Evolutionary conservation across 495 filamentous ascomycete species (phyloP).

Genomic region (Neohortaea acidophila): DNA sequence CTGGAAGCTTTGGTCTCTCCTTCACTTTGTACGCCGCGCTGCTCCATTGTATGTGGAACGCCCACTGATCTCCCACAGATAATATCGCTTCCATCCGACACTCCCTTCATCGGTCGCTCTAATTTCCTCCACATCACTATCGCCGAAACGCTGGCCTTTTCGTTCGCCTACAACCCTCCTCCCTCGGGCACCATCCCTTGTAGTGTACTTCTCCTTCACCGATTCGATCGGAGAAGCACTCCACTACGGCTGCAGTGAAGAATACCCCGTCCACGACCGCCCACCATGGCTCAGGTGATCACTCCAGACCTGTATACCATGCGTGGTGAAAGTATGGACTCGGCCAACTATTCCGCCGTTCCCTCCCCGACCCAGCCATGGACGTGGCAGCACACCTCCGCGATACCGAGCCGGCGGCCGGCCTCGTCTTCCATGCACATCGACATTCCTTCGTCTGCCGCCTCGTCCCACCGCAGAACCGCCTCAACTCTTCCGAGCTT

Average conservation of each 20-base stretch:
- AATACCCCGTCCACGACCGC: not conserved
- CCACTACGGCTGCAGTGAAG: no score
- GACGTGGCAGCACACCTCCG: not conserved
- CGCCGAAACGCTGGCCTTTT: no score
- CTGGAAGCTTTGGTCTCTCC: slow-evolving; percentile 5
- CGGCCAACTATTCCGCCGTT: slow-evolving; percentile 13
- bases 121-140: not conserved
- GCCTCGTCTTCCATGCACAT: slow-evolving; percentile 13
- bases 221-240: not conserved
- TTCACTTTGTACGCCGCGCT: not conserved
- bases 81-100: not conserved
- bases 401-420: slow-evolving; percentile 3
- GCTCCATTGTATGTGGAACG: no score
- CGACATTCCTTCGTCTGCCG: not conserved
- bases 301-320: not conserved
- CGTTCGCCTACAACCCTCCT: no score
- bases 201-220: not conserved
- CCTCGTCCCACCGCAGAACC: slow-evolving; percentile 8
- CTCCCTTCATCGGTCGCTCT: not conserved
- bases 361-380: slow-evolving; percentile 9
- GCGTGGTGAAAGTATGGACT: slow-evolving; percentile 7
- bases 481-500: slow-evolving; percentile 26
- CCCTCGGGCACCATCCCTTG: not conserved
- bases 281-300: slow-evolving; percentile 12
- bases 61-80: no score